Evolutionary conservation across 148 eudicot genomes (phyloP).

Genomic region (Euryodendron excelsum): DNA sequence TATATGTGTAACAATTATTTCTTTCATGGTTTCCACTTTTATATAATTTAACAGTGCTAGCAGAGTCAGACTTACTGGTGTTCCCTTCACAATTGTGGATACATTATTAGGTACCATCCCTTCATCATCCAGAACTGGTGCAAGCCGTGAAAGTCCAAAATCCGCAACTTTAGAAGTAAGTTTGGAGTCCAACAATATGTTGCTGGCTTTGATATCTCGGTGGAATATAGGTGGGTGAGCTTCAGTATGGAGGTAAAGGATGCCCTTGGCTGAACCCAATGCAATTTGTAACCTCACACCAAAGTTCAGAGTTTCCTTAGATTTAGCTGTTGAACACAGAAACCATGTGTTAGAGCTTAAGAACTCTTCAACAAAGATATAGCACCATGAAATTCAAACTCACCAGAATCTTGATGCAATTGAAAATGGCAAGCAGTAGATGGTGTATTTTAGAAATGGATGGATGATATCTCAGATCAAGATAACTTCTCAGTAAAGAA

Average conservation of each 20-base stretch:
- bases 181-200: slow-evolving; percentile 69
- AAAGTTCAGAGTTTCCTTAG: slow-evolving; percentile 52
- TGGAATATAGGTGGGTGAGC: slow-evolving; percentile 93
- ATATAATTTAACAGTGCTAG: background rate
- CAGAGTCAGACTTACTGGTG: slow-evolving; percentile 58
- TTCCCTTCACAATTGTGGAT: slow-evolving; percentile 87
- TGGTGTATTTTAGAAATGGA: background rate
- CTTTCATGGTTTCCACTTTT: background rate
- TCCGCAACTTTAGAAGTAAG: slow-evolving; percentile 87
- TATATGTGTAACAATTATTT: background rate
- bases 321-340: slow-evolving; percentile 39
- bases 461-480: background rate
- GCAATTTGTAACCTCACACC: slow-evolving; percentile 67
- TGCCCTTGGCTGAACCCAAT: slow-evolving; percentile 75
- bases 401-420: background rate
- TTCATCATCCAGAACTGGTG: slow-evolving; percentile 68
- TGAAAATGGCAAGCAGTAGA: background rate
- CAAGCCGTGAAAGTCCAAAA: slow-evolving; percentile 87
- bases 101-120: slow-evolving; percentile 51
- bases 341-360: slow-evolving; percentile 2
- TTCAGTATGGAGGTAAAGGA: slow-evolving; percentile 87
- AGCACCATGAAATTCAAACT: background rate
- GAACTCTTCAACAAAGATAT: background rate
- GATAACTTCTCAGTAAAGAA: background rate
- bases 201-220: slow-evolving; percentile 86